Base-by-base conservation (phyloP, 106 monocot species). In the Acanthochlamys bracteata region DNA sequence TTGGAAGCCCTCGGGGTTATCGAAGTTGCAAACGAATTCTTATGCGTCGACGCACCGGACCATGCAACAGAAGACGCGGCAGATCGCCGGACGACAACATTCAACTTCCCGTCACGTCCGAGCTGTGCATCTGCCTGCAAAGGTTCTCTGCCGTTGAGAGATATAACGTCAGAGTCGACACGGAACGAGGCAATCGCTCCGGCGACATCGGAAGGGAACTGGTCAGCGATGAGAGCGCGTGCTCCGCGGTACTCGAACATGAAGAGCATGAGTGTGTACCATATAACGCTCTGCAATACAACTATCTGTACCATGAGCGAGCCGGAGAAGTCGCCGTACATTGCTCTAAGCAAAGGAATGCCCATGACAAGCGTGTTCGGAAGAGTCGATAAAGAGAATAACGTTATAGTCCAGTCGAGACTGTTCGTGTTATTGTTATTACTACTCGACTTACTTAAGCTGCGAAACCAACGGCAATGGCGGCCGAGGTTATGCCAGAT, bases 351-450 rank as follows among this genome's bases (percentile, higher is more conserved):
- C 41, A 81, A 67, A 9, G 75, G 81, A 66, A 81, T 81, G 14
- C 81, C 81, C 75, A 81, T 76, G 21, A 81, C 75, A 7, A 81
- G 67, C 25, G 81, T 81, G 72, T 81, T 81, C 16, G 81, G 81
- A 41, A 81, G 81, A 1, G 81, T 76, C 20, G 76, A 58, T 20
- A 76, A 66, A 41, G 76, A 81, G 71, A 81, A 81, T 43, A 75
- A 66, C 39, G 81, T 81, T 65, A 81, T 81, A 47, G 47, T 56
- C 81, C 81, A 81, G 41, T 81, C 81, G 54, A 79, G 70, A 43
- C n/a, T 19, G 2, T 21, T 17, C 4, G 2, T 49, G 49, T 49
- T 12, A 10, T 49, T 49, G 49, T 3, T 14, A 17, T 1, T 49
- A 17, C 10, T 6, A 33, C 4, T 6, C 33, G 33, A 33, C 1